Percentiles rank a stretch among this genome's conserved stretches.
Evolutionary conservation across 306 rosid species (phyloP).

Genomic region (Oemleria cerasiformis): DNA sequence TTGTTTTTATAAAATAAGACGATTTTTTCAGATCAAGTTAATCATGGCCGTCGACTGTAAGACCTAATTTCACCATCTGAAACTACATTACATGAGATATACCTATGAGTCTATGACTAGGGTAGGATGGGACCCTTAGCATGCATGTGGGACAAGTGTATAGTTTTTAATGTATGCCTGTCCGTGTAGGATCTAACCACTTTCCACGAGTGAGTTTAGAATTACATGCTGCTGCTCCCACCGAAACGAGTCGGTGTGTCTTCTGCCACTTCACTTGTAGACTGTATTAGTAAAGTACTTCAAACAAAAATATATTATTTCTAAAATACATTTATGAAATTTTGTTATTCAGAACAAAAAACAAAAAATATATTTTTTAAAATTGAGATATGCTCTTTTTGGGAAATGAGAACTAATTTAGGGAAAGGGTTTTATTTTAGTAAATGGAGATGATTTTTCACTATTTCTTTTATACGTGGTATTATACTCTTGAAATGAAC

Average conservation of each 20-base stretch:
- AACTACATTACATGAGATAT: background rate
- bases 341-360: too few species aligned
- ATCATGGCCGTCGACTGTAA: background rate
- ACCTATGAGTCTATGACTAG: background rate
- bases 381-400: too few species aligned
- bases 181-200: background rate
- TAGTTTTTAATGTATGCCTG: background rate
- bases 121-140: background rate
- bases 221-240: background rate
- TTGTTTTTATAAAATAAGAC: too few species aligned
- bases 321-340: background rate
- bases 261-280: too few species aligned
- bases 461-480: too few species aligned
- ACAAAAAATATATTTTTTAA: background rate
- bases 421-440: too few species aligned
- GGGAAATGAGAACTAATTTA: too few species aligned
- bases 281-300: too few species aligned
- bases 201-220: background rate
- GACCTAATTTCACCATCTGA: background rate
- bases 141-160: constrained; percentile 11
- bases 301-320: too few species aligned
- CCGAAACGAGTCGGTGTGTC: background rate
- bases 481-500: too few species aligned
- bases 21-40: background rate
- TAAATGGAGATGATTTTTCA: too few species aligned